Percentiles rank a stretch among this genome's conserved stretches.
Evolutionary conservation across 805 yeast species (phyloP).

Genomic region (Ogataea haglerorum): DNA sequence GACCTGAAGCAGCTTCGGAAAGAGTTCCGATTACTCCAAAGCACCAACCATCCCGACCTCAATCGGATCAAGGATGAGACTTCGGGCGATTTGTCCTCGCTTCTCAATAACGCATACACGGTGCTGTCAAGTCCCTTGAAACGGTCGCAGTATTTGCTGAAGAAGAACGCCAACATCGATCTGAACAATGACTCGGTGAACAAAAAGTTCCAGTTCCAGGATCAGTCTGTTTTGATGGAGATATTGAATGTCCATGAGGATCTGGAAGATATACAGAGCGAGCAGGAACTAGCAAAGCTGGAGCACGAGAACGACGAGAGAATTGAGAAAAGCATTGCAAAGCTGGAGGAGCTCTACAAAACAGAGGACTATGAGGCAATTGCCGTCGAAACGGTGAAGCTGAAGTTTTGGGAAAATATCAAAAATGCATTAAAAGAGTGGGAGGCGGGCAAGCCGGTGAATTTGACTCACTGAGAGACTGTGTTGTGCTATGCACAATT

Average conservation of each 20-base stretch:
- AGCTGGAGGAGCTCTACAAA: constrained; percentile 46
- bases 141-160: constrained; percentile 61
- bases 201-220: constrained; percentile 35
- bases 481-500: no score
- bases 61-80: constrained; percentile 16
- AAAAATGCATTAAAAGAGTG: constrained; percentile 71
- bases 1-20: constrained; percentile 56
- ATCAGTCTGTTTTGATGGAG: constrained; percentile 61
- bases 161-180: constrained; percentile 45
- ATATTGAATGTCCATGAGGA: constrained; percentile 84
- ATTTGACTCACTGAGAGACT: constrained; percentile 49
- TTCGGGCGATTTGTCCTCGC: constrained; percentile 41
- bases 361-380: constrained; percentile 53
- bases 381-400: constrained; percentile 60
- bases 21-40: constrained; percentile 74
- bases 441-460: constrained; percentile 68
- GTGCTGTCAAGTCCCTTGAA: constrained; percentile 65
- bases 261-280: constrained; percentile 60
- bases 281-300: constrained; percentile 53
- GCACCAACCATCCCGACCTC: constrained; percentile 78
- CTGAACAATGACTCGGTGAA: constrained; percentile 56
- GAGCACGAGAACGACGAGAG: constrained; percentile 55
- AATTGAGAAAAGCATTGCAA: constrained; percentile 43
- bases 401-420: constrained; percentile 84
- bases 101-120: constrained; percentile 74